A percentile compares a stretch with the other conserved stretches of the same genome.
Evolutionary conservation across 1,139 yeast genomes (phyloP).

Genomic region (Lodderomyces theae): DNA sequence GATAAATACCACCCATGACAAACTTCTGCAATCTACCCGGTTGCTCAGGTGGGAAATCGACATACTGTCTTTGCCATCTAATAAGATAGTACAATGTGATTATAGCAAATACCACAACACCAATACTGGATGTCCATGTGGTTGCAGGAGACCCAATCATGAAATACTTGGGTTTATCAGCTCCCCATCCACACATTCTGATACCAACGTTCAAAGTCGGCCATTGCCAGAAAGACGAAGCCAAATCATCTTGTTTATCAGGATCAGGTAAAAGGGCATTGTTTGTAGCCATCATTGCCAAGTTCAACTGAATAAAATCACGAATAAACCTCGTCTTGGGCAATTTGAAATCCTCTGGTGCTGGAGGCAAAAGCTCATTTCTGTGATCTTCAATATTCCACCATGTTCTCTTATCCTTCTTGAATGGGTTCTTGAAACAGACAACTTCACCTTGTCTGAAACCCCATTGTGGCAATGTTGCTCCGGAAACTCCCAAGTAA

Average conservation of each 20-base stretch:
- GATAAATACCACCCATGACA: constrained; percentile 82
- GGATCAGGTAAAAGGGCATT: constrained; percentile 91
- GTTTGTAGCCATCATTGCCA: constrained; percentile 99
- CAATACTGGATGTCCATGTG: constrained; percentile 85
- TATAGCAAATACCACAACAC: constrained; percentile 59
- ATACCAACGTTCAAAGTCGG: constrained; percentile 90
- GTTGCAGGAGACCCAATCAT: constrained; percentile 92
- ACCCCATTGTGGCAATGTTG: constrained; percentile 91
- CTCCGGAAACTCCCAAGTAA: constrained; percentile 83
- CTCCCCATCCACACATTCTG: constrained; percentile 94
- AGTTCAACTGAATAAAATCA: constrained; percentile 87
- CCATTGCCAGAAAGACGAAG: constrained; percentile 98
- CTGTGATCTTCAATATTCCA: constrained; percentile 92
- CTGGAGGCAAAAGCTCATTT: constrained; percentile 70
- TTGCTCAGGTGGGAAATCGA: constrained; percentile 53
- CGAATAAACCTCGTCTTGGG: constrained; percentile 83
- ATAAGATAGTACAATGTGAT: constrained; percentile 58
- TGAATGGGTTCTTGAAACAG: constrained; percentile 73
- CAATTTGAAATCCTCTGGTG: constrained; percentile 68
- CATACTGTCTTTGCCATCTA: constrained; percentile 92
- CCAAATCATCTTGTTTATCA: constrained; percentile 88
- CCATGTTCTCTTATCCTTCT: constrained; percentile 93
- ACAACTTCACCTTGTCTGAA: constrained; percentile 96
- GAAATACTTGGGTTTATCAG: constrained; percentile 75
- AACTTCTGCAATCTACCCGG: constrained; percentile 33